phyloP scores from a whole-genome alignment of 1,139 yeast species.

The Torulaspora pretoriensis region DNA sequence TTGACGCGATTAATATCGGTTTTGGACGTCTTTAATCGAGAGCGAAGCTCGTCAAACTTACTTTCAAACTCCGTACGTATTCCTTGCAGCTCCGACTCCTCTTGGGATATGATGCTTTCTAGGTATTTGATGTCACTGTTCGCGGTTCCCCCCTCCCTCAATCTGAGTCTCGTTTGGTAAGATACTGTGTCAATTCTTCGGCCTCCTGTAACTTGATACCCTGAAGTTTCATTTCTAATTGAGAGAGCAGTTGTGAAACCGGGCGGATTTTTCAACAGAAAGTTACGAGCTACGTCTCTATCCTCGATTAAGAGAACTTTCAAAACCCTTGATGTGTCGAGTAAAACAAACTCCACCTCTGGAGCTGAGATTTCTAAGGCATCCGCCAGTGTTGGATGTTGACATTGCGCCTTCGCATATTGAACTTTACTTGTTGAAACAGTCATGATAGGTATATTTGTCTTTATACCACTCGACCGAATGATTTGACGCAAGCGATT shows the following conservation, averaged over 20 bases:
- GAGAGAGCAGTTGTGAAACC: constrained; percentile 50
- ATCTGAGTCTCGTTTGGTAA: constrained; percentile 32
- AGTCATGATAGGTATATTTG: constrained; percentile 44
- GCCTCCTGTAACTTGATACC: constrained; percentile 45
- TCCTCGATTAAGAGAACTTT: constrained; percentile 50
- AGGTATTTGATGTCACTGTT: constrained; percentile 28
- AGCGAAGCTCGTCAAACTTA: constrained; percentile 16
- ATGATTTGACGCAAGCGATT: constrained; percentile 45
- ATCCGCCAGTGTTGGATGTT: constrained; percentile 53
- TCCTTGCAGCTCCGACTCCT: constrained; percentile 25
- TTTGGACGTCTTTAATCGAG: constrained; percentile 11
- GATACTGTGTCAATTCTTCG: constrained; percentile 58
- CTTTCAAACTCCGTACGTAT: constrained; percentile 16
- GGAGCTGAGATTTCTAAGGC: constrained; percentile 53
- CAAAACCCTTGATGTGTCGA: constrained; percentile 64
- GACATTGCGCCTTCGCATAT: constrained; percentile 41
- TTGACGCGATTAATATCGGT: constrained; percentile 10
- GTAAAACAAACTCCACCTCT: constrained; percentile 54
- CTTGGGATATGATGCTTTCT: constrained; percentile 27
- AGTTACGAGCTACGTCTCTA: constrained; percentile 48
- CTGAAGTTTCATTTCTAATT: constrained; percentile 43
- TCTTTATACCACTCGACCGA: constrained; percentile 34
- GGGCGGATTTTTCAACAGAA: constrained; percentile 38
- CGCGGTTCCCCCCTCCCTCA: constrained; percentile 27
- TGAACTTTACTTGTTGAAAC: constrained; percentile 57